A percentile compares a stretch with the other conserved stretches of the same genome.
Evolutionary conservation across 2,329 filamentous ascomycete genomes (phyloP).

Genomic region (Fusarium chuoi): DNA sequence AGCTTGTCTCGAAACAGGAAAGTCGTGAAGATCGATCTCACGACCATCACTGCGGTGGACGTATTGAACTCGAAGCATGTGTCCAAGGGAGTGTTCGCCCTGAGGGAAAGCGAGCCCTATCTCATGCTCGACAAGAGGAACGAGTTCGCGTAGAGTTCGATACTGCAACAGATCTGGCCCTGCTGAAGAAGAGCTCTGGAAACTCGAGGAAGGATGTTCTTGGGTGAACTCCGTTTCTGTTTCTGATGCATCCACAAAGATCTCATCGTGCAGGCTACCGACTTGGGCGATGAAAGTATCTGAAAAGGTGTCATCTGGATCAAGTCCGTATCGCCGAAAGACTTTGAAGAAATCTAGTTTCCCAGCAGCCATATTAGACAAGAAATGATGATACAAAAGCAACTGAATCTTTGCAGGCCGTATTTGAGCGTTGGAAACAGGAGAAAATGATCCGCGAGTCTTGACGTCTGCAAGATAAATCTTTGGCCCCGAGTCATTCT

Average conservation of each 20-base stretch:
- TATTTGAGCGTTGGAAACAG: slow-evolving; percentile 73
- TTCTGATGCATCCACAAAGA: slow-evolving; percentile 65
- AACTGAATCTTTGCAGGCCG: slow-evolving; percentile 86
- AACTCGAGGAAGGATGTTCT: slow-evolving; percentile 24
- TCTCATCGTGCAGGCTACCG: slow-evolving; percentile 72
- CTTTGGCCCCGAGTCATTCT: slow-evolving; percentile 37
- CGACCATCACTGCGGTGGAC: slow-evolving; percentile 63
- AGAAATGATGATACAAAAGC: slow-evolving; percentile 86
- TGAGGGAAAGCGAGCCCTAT: slow-evolving; percentile 63
- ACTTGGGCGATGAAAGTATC: slow-evolving; percentile 83
- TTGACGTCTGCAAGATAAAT: slow-evolving; percentile 91
- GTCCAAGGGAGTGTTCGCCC: slow-evolving; percentile 59
- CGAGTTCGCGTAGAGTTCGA: slow-evolving; percentile 58
- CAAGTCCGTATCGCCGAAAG: slow-evolving; percentile 76
- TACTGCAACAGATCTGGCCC: slow-evolving; percentile 57
- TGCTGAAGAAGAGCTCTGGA: slow-evolving; percentile 31
- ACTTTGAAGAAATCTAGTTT: slow-evolving; percentile 75
- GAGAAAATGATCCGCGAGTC: slow-evolving; percentile 75
- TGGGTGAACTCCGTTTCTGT: slow-evolving; percentile 19
- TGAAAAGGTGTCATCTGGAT: slow-evolving; percentile 74
- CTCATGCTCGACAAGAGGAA: slow-evolving; percentile 59
- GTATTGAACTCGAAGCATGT: slow-evolving; percentile 65
- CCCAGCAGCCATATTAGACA: slow-evolving; percentile 79
- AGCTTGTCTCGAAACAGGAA: slow-evolving; percentile 72
- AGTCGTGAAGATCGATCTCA: slow-evolving; percentile 65